Conservation (phyloP, 257 asterid species). For the Fraxinus americana region DNA sequence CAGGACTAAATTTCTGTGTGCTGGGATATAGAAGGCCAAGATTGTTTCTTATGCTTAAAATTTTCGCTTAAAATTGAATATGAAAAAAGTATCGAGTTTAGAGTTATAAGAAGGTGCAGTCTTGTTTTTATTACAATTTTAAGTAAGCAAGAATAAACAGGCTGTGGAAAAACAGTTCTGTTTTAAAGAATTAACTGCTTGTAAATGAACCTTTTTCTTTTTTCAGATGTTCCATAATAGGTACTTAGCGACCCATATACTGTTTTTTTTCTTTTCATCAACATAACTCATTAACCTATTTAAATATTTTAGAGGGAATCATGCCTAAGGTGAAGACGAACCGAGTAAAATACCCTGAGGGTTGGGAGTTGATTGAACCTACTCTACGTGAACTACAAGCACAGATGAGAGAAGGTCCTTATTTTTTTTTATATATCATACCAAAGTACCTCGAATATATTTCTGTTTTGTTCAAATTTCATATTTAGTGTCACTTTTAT, state of each 20-base stretch:
- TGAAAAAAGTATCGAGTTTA: no score
- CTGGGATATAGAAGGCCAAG: background rate
- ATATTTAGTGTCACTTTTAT: no score
- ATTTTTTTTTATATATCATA: no score
- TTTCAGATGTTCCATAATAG: no score
- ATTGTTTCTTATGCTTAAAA: background rate
- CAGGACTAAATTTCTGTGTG: background rate
- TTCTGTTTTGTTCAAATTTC: background rate
- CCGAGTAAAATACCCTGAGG: slow-evolving; percentile 49
- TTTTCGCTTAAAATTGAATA: no score
- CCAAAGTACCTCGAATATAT: background rate
- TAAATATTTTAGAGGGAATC: slow-evolving; percentile 21
- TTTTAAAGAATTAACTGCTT: no score
- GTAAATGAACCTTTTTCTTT: no score
- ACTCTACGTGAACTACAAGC: slow-evolving; percentile 49
- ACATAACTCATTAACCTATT: background rate
- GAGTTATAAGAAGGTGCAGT: background rate
- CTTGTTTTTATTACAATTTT: background rate
- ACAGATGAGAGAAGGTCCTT: slow-evolving; percentile 51
- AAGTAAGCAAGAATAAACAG: no score
- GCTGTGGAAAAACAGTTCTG: no score
- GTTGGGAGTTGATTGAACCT: slow-evolving; percentile 55
- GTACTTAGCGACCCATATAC: background rate
- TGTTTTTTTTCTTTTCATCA: background rate
- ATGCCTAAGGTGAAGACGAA: slow-evolving; percentile 56